Base-by-base conservation (phyloP, 805 yeast species). In the Jamesozyma rosinii region DNA sequence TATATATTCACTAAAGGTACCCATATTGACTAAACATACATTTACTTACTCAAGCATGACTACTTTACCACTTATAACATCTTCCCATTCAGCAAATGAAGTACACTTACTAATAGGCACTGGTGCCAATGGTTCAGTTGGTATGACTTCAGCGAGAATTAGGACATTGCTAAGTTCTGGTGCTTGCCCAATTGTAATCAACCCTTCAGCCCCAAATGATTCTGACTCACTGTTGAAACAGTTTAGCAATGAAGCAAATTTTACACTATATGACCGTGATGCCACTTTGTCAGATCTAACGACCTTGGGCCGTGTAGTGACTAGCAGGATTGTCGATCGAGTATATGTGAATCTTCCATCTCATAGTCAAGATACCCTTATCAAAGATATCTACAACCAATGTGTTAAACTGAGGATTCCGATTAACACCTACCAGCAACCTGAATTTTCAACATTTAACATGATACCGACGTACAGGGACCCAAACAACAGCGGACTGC, bases 351-450 rank as follows among this genome's bases (percentile, higher is more conserved):
- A 76, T 14, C 55, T 77, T 3, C 63, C 71, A 1, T 44, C 55
- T 13, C 52, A 60, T 11, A 51, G 60, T 10, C 48, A 61, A 42
- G 39, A 48, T 11, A 52, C 44, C 2, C 42, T 67, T 38, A 74
- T 74, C 37, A 49, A 57, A 20, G 48, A 54, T 2, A 71, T 86
- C 11, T 78, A 61, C 48, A 52, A 65, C 1, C 66, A 56, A 32
- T 86, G 96, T 63, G 62, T 61, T 37, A 63, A 70, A 42, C 65
- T 76, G 41, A 71, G 97, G 55, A 83, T 89, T 3, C 97, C 97
- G 0, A 70, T 90, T 37, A 88, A 87, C 57, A 81, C 84, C 1
- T 73, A 83, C 0, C 95, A 86, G 49, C 73, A 77, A 14, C 78
- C 88, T 0, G 79, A 78, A 27, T 68, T 72, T 21, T 83, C 92